Evolutionary conservation across 169 alveolate species (phyloP).

Genomic region (Eimeria mitis): DNA sequence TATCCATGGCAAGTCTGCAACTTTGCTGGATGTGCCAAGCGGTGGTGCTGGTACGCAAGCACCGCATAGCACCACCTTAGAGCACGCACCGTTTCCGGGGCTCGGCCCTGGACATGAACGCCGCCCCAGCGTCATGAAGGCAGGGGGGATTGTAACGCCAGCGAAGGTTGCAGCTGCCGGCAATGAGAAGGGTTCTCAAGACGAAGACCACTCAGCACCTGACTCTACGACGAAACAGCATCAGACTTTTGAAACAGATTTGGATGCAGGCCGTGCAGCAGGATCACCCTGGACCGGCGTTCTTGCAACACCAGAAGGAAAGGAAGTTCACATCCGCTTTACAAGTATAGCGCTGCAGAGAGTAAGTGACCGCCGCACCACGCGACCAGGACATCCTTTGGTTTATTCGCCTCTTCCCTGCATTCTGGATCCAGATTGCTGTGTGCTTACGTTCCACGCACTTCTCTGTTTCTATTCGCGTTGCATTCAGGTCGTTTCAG

Average conservation of each 20-base stretch:
- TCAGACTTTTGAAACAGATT: conserved; percentile 9
- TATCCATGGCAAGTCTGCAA: not conserved
- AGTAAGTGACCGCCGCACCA: conserved; percentile 1
- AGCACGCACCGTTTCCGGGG: conserved; percentile 78
- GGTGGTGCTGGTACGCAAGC: not conserved
- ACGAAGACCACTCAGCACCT: conserved; percentile 6
- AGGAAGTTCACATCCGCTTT: conserved; percentile 76
- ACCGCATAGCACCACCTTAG: conserved; percentile 39
- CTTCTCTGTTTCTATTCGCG: not conserved
- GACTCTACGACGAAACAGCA: not conserved
- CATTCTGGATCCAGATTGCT: not conserved
- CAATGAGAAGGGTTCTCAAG: conserved; percentile 20
- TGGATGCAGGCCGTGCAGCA: conserved; percentile 46
- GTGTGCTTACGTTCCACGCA: too few relatives aligned
- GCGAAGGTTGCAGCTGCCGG: conserved; percentile 70
- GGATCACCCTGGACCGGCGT: conserved; percentile 61
- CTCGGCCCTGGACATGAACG: conserved; percentile 83
- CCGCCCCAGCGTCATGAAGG: conserved; percentile 81
- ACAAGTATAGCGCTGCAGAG: conserved; percentile 80
- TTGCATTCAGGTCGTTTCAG: conserved; percentile 71
- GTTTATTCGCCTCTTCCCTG: not conserved
- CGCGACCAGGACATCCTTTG: not conserved
- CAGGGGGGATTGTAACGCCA: conserved; percentile 81
- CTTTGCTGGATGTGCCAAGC: conserved; percentile 26
- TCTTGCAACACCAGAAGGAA: conserved; percentile 73